phyloP scores from a whole-genome alignment of 208 protist genomes.

The Endotrypanum monterogeii region DNA sequence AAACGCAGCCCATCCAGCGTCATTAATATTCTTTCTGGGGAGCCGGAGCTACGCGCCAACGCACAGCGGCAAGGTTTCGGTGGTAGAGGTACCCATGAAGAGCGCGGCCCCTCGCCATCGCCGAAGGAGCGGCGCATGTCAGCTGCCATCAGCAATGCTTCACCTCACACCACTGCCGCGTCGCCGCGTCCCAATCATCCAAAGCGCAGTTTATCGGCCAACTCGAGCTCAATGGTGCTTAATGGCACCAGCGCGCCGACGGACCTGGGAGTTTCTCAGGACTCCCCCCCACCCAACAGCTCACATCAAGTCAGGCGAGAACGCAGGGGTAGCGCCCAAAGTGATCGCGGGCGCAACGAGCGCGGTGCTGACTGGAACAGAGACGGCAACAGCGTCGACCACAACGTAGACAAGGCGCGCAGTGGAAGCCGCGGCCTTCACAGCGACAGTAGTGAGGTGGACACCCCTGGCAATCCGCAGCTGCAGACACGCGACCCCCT shows the following conservation, averaged over 20 bases:
- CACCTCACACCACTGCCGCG: background rate
- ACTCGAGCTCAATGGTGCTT: background rate
- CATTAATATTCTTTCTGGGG: conserved; percentile 47
- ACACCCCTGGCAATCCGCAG: conserved; percentile 52
- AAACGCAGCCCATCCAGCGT: conserved; percentile 28
- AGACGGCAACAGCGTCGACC: conserved; percentile 9
- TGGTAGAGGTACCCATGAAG: background rate
- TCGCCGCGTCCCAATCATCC: conserved; percentile 2
- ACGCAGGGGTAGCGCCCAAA: background rate
- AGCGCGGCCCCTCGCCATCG: conserved; percentile 8
- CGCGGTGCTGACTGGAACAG: background rate
- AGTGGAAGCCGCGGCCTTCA: conserved; percentile 2
- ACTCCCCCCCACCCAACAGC: conserved; percentile 3
- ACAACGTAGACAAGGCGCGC: background rate
- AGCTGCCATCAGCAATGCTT: conserved; percentile 3
- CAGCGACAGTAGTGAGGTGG: conserved; percentile 7
- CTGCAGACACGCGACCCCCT: conserved; percentile 48
- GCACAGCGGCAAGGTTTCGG: conserved; percentile 13
- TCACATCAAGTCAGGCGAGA: background rate
- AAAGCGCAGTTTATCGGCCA: conserved; percentile 17
- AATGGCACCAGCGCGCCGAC: conserved; percentile 8
- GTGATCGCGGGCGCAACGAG: conserved; percentile 3
- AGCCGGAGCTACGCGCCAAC: conserved; percentile 37
- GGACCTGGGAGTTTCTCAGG: conserved; percentile 21
- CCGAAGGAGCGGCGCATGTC: conserved; percentile 12